Base-by-base conservation (phyloP, 2,329 filamentous ascomycete genomes). In the Chaetomium olivaceum region DNA sequence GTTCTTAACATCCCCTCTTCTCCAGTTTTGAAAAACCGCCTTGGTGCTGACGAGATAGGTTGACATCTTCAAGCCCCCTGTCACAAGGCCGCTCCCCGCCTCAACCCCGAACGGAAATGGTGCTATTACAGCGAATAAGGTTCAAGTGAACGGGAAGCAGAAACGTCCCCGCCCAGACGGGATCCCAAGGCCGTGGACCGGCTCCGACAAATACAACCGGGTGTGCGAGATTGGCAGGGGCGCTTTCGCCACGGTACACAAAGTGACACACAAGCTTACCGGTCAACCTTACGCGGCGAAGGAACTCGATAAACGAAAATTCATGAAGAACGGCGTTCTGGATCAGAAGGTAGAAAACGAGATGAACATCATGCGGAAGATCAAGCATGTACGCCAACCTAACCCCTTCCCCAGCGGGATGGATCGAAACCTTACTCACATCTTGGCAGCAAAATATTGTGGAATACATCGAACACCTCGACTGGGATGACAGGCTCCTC, bases 261-360 rank as follows among this genome's bases (percentile, higher is more conserved):
- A 93, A 76, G 85, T 97, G 29, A 94, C 94, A 0, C 89, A 90
- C 21, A 96, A 93, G 77, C 91, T 87, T 72, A 89, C 95, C 73
- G 95, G 95, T 1, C 82, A 87, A 33, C 87, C 94, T 0, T 96
- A 91, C 73, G 95, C 95, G 4, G 93, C 93, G 16, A 99, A 99
- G 76, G 93, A 98, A 77, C 86, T 99, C 4, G 93, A 97, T 77
- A 98, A 97, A 79, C 87, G 91, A 61, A 88, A 89, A 21, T 96
- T 97, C 74, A 91, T 97, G 81, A 97, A 96, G 79, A 95, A 97
- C 72, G 93, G 93, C 2, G 83, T 93, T 23, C 78, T 97, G 25
- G 93, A 97, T 73, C 89, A 93, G 70, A 97, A 96, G 76, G 90
- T 98, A 16, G 92, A 97, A 74, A 97, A 96, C 72, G 95, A 99